Conservation (phyloP, 805 yeast genomes). For the Kodamaea lidongshanica region DNA sequence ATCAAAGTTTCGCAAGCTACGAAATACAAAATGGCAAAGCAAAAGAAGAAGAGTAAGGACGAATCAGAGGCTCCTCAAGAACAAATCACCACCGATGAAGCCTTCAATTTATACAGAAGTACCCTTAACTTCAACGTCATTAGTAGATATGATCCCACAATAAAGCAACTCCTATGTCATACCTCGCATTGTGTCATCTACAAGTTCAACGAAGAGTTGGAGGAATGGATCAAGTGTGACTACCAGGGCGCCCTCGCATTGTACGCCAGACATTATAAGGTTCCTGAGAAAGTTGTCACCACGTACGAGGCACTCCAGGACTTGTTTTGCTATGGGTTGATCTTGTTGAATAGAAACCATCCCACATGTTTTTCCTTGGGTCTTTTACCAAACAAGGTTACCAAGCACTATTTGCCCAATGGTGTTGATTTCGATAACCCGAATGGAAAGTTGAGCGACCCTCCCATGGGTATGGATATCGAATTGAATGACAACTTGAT, state of each 20-base stretch:
- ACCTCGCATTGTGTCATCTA: slow-evolving; percentile 71
- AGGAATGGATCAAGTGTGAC: slow-evolving; percentile 67
- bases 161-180: slow-evolving; percentile 59
- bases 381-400: slow-evolving; percentile 49
- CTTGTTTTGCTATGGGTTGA: slow-evolving; percentile 58
- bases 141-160: slow-evolving; percentile 67
- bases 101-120: slow-evolving; percentile 57
- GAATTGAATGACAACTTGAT: slow-evolving; percentile 66
- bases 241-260: slow-evolving; percentile 66
- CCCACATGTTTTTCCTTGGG: slow-evolving; percentile 73
- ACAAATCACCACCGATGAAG: slow-evolving; percentile 37
- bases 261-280: slow-evolving; percentile 46
- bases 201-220: slow-evolving; percentile 48
- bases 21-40: slow-evolving; percentile 5
- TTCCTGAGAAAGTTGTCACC: slow-evolving; percentile 15
- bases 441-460: slow-evolving; percentile 1
- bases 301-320: slow-evolving; percentile 33
- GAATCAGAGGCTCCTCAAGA: slow-evolving; percentile 29
- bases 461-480: slow-evolving; percentile 46
- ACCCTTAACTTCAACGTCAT: slow-evolving; percentile 72
- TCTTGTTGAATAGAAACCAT: slow-evolving; percentile 59
- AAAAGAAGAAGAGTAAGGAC: slow-evolving; percentile 7
- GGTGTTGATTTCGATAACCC: slow-evolving; percentile 23
- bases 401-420: slow-evolving; percentile 37
- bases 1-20: neutral